Evolutionary conservation across 2,329 filamentous ascomycete species (phyloP), one percentile per base, ranked within the genome.

Genomic region (Trichoderma harzianum): DNA sequence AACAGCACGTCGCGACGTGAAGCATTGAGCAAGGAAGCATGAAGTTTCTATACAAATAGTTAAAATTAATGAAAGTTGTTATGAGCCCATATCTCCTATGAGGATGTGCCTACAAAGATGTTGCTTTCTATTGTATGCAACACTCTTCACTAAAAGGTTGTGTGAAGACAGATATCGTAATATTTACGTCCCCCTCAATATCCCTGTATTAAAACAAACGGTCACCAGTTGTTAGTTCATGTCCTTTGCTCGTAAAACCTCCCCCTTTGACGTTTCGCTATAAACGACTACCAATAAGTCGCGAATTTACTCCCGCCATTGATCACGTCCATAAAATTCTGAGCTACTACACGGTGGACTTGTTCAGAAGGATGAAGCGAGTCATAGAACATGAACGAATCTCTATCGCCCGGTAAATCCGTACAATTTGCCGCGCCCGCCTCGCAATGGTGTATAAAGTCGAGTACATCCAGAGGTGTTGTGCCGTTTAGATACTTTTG

Each of bases 1-100:
- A 67, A 78, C 72, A 85, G 83, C 74, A 78, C 73, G 2, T 75
- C 74, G 0, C 72, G 74, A 24, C 47, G 74, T 21, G 69, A 51
- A n/a, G 73, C 73, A 14, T 55, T 75, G 64, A 66, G 61, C 53
- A 66, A 57, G 14, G 7, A 43, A 28, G 57, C 43, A 28, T 63
- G 39, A 43, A 34, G 16, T n/a, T 4, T 36, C 1, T 39, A 2
- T 36, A 36, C 14, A 36, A 36, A 36, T 36, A 66, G 12, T 57
- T 11, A 28, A 26, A 26, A 14, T 34, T 47, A 28, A 30, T 34
- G 12, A 34, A 24, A 24, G 39, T 43, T n/a, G 34, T 36, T 36
- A 36, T 14, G 34, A 36, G 34, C 5, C 7, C 34, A 36, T 36
- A 36, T 36, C 12, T 14, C 12, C 11, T 36, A 36, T n/a, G n/a